Evolutionary conservation across 78 protist species (phyloP).

Genomic region (Dictyostelium firmibasis): DNA sequence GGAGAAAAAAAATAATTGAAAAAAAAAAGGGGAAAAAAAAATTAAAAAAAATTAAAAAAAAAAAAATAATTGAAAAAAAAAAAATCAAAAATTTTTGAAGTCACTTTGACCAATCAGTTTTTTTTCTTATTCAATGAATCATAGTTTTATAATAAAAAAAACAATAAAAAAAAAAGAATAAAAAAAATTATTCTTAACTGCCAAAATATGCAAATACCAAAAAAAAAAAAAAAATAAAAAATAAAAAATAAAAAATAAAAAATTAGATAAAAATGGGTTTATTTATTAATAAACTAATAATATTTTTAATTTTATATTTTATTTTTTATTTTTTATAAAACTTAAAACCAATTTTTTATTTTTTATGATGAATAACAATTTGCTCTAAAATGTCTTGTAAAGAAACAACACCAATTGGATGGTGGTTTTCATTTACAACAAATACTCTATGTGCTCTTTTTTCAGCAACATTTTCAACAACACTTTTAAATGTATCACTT

Average conservation of each 20-base stretch:
- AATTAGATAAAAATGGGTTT: too few species aligned
- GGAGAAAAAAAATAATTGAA: not conserved
- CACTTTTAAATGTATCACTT: conserved; percentile 37
- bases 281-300: too few species aligned
- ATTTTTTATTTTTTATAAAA: not conserved
- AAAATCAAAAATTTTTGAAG: not conserved
- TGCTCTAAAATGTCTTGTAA: conserved; percentile 46
- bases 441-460: conserved; percentile 45
- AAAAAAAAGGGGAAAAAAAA: not conserved
- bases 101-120: not conserved
- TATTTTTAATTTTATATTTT: not conserved
- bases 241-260: too few species aligned
- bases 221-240: not conserved
- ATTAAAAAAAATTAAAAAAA: not conserved
- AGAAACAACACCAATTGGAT: conserved; percentile 13
- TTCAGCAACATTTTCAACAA: conserved; percentile 6
- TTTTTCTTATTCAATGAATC: not conserved
- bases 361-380: conserved; percentile 8
- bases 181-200: too few species aligned
- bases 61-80: not conserved
- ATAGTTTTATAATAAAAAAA: not conserved
- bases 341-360: not conserved
- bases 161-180: not conserved
- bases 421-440: conserved; percentile 13
- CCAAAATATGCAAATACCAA: not conserved